Percentiles rank a stretch among this genome's conserved stretches.
These are phyloP conservation scores for Hebeloma cylindrosporum DNA, from an alignment of 768 basidiomycete genomes.

Conservation along the genomic window DNA sequence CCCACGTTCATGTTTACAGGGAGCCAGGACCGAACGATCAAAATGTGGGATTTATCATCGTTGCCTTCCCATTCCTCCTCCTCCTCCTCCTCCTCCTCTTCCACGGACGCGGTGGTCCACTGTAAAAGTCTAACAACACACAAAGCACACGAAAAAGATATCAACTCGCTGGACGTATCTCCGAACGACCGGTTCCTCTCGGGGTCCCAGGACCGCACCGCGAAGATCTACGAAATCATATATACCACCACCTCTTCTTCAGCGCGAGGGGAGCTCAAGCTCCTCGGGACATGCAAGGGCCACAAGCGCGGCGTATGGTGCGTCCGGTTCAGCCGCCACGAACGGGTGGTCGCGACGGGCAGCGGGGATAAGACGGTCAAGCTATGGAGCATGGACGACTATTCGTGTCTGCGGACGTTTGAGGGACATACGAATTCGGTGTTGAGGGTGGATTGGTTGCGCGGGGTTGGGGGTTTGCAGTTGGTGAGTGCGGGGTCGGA, in stretches of 20 bases:
- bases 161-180: conserved; percentile 92
- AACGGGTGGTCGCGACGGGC: conserved; percentile 86
- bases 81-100: too few species aligned
- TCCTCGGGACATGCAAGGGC: conserved; percentile 88
- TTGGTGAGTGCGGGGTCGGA: conserved; percentile 90
- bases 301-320: conserved; percentile 97
- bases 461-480: conserved; percentile 77
- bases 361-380: conserved; percentile 95
- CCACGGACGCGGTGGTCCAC: conserved; percentile 34
- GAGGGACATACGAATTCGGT: conserved; percentile 99
- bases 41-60: conserved; percentile 92
- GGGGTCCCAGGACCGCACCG: conserved; percentile 94
- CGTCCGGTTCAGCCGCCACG: conserved; percentile 82
- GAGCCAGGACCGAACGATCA: conserved; percentile 95
- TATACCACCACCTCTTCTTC: conserved; percentile 45
- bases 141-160: conserved; percentile 97
- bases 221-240: conserved; percentile 82
- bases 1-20: conserved; percentile 87
- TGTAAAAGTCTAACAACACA: conserved; percentile 81
- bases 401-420: conserved; percentile 91
- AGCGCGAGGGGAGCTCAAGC: conserved; percentile 67
- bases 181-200: conserved; percentile 86
- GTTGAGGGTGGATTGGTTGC: conserved; percentile 87
- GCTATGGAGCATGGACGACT: conserved; percentile 93
- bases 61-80: conserved; percentile 39